These are phyloP conservation scores for Leccinum broughii DNA, from an alignment of 768 basidiomycete species.

Conservation along the genomic window DNA sequence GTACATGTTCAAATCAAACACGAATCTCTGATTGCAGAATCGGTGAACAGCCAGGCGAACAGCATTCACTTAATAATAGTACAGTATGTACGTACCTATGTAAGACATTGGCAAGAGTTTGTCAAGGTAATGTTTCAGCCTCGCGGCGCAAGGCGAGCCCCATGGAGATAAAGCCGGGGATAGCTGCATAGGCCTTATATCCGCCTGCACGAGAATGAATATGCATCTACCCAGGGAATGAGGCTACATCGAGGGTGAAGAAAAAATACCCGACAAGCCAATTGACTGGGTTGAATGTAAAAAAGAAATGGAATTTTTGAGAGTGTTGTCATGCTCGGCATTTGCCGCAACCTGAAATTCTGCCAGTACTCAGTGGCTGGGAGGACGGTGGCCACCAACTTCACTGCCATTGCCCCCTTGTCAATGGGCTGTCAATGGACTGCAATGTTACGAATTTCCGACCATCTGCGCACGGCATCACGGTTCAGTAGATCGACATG, in stretches of 20 bases:
- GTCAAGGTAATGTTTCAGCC: conserved; percentile 11
- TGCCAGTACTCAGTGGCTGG: no score
- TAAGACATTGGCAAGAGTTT: not conserved
- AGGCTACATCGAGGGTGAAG: conserved; percentile 26
- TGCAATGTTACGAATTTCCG: not conserved
- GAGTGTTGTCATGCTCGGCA: not conserved
- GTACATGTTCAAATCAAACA: not conserved
- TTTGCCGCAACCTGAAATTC: not conserved
- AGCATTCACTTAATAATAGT: not conserved
- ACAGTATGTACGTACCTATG: conserved; percentile 11
- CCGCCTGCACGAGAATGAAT: conserved; percentile 11
- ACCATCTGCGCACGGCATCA: not conserved
- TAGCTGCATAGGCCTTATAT: not conserved
- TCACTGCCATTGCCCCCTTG: no score
- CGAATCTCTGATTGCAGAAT: not conserved
- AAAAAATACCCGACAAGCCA: conserved; percentile 24
- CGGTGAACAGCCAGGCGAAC: not conserved
- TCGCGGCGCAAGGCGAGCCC: conserved; percentile 1
- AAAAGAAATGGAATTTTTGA: no score
- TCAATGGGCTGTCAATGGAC: not conserved
- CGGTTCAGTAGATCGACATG: not conserved
- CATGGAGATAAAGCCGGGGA: not conserved
- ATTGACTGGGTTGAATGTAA: conserved; percentile 27
- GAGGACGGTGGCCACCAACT: not conserved
- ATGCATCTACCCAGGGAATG: conserved; percentile 36